These are phyloP conservation scores for Patellaria atrata DNA, from an alignment of 495 filamentous ascomycete species.

Conservation along the genomic window DNA sequence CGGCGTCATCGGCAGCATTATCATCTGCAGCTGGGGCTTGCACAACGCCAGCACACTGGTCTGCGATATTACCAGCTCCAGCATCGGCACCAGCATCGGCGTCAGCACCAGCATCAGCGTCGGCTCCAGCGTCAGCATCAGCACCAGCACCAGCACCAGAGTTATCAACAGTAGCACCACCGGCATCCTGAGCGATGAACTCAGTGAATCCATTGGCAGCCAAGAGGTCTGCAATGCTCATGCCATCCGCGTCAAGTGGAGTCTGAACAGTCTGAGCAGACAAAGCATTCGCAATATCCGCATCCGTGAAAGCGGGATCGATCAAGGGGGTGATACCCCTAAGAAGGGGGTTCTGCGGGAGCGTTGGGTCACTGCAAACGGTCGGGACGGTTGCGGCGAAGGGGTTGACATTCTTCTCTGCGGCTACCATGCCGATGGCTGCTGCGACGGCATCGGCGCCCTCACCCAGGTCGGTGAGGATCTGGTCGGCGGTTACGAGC, in stretches of 20 bases:
- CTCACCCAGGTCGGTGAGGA: slow-evolving; percentile 39
- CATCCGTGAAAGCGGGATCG: slow-evolving; percentile 39
- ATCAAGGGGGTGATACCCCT: slow-evolving; percentile 46
- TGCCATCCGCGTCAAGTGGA: slow-evolving; percentile 38
- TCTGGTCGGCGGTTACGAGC: slow-evolving; percentile 44
- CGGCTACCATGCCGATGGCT: slow-evolving; percentile 42
- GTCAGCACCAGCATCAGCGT: background rate
- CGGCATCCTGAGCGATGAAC: slow-evolving; percentile 27
- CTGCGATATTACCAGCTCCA: background rate
- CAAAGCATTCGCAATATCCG: slow-evolving; percentile 40
- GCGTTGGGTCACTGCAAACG: slow-evolving; percentile 41
- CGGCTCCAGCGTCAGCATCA: slow-evolving; percentile 6
- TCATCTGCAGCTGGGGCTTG: too few species aligned
- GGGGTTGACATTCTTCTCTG: slow-evolving; percentile 58
- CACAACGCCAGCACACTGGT: slow-evolving; percentile 1
- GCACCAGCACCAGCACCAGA: slow-evolving; percentile 15
- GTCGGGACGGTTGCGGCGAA: slow-evolving; percentile 37
- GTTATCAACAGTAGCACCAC: slow-evolving; percentile 18
- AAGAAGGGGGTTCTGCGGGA: slow-evolving; percentile 41
- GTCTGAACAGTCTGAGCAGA: slow-evolving; percentile 32
- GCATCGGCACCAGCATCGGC: background rate
- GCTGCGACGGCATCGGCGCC: slow-evolving; percentile 38
- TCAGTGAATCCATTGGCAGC: slow-evolving; percentile 39
- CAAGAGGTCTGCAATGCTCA: slow-evolving; percentile 42
- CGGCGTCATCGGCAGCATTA: background rate